Evolutionary conservation across 257 asterid genomes (phyloP).

Genomic region (Leonotis leonurus): DNA sequence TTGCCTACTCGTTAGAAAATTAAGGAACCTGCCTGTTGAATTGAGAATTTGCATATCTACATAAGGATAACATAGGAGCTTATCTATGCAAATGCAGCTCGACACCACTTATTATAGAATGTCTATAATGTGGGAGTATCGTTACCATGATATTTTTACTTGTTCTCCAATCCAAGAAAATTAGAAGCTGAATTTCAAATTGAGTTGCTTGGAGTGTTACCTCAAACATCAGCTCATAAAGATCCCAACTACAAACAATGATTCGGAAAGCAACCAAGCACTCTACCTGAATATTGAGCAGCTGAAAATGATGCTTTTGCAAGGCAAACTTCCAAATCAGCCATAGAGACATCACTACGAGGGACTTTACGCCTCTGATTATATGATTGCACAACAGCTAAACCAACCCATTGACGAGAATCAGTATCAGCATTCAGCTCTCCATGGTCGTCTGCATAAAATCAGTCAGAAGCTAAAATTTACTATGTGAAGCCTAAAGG

Average conservation of each 20-base stretch:
- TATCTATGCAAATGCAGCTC: not conserved
- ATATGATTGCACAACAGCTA: conserved; percentile 87
- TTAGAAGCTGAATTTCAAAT: not conserved
- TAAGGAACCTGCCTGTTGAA: not conserved
- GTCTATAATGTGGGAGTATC: not conserved
- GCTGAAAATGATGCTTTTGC: conserved; percentile 81
- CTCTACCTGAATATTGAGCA: conserved; percentile 73
- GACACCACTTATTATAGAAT: not conserved
- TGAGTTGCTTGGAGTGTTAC: not conserved
- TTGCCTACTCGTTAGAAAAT: not conserved
- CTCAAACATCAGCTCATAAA: not conserved
- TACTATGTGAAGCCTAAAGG: conserved; percentile 10
- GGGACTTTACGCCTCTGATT: conserved; percentile 75
- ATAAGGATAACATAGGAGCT: not conserved
- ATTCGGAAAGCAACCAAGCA: not conserved
- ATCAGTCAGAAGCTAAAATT: conserved; percentile 10
- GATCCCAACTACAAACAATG: not conserved
- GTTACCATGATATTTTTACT: not conserved
- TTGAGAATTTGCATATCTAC: not conserved
- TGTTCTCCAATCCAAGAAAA: not conserved
- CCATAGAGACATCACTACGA: conserved; percentile 61
- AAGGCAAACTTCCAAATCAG: conserved; percentile 71
- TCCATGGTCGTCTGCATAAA: conserved; percentile 45
- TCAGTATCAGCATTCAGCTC: conserved; percentile 27
- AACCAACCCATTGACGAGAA: conserved; percentile 72